Evolutionary conservation across 371 early-diverging fungal species (phyloP), one percentile per base, ranked within the genome.

Genomic region (Mortierella sp.): DNA sequence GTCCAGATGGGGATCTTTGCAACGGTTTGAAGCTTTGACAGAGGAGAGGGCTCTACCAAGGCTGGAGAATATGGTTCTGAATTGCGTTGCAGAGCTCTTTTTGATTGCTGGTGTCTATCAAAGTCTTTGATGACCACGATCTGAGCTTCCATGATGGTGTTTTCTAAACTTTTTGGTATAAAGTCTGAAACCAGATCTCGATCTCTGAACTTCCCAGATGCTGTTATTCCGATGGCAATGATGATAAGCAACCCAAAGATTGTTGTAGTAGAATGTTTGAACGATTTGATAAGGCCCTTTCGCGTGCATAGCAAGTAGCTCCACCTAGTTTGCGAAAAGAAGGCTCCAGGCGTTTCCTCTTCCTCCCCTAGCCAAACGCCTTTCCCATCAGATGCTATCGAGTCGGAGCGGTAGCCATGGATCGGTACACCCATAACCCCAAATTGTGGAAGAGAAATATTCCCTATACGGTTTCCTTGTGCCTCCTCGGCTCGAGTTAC

Each of bases 161-260:
- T 72, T 0, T 28, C 68, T n/a, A 77, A 56, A 58, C 61, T 72
- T 12, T 49, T 40, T 1, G 77, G 77, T 8, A 76, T 42, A 22
- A 15, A 23, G 28, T 76, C 77, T 28, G 77, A 68, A 17, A 64
- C 77, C 45, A 42, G 64, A 2, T 47, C n/a, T 4, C 32, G 56
- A 19, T 67, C 19, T 31, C 49, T 49, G 56, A 71, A 42, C 56
- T 40, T 66, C 1, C 72, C 77, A 15, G 35, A 7, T 0, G 77
- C 77, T 17, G 77, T 76, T 35, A 76, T 19, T 17, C 72, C 72
- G 15, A 76, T 58, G 9, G 77, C 77, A 28, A 72, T 29, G 15
- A 76, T 76, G 37, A 68, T 71, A 10, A 76, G 6, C 7, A 68
- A 26, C 2, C 77, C 77, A 23, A 76, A 42, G 0, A 55, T 29